Base-by-base conservation (phyloP, 148 eudicot genomes). In the Cornus controversa region DNA sequence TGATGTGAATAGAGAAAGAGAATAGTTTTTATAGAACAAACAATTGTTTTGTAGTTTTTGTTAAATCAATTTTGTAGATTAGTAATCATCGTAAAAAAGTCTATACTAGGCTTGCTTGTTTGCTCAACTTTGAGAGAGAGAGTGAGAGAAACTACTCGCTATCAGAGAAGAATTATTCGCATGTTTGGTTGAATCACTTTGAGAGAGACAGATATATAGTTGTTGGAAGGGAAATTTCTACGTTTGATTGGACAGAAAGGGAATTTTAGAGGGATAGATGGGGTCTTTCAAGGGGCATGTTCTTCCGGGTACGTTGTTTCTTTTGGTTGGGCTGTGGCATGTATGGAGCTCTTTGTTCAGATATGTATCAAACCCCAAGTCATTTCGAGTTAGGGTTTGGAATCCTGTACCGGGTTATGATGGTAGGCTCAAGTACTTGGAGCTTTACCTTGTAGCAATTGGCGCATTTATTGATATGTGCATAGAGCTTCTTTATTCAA, bases 241-340 rank as follows among this genome's bases (percentile, higher is more conserved):
- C 20, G 23, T 20, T 60, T 60, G 64, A 60, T 60, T 16, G 8
- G 20, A 50, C 0, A 11, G 20, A 15, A 50, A 13, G 57, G 57
- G 57, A 8, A 22, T n/a, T 20, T 50, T 50, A 50, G 64, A 22
- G 64, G 24, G 23, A 78, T 74, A 84, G 37, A 96, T 96, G 99
- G 99, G 98, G 45, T 93, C 99, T 40, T 96, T 96, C 81, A 80
- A 77, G 50, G 99, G 99, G 68, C 99, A 96, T 90, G 86, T 84
- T 54, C 87, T 96, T 73, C 99, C 99, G 45, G 99, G 99, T 69
- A 88, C 98, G 58, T 70, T 96, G 89, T 96, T 96, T 86, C 73
- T 93, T 69, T 45, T 84, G 65, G 90, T 96, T 73, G 99, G 98
- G 23, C n/a, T 96, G 22, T 93, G 99, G 98, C 98, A 96, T 71